Conservation (phyloP, 2,329 filamentous ascomycete genomes). For the Meredithiella fracta region DNA sequence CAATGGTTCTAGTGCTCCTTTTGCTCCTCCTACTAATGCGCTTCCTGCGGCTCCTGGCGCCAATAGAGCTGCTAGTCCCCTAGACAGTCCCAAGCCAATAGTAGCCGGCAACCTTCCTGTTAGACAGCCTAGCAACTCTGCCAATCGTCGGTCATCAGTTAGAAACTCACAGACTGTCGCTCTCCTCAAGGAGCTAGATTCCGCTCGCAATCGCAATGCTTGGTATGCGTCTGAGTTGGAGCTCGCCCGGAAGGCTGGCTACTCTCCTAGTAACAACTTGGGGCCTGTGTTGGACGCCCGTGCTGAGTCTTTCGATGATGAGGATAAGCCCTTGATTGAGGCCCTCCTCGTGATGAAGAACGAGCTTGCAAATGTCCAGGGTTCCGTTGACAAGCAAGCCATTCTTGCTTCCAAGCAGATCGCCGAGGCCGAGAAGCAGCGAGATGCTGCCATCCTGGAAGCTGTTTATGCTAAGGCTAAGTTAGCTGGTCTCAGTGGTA, state of each 20-base stretch:
- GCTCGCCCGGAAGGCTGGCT: conserved; percentile 78
- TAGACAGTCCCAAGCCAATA: conserved; percentile 19
- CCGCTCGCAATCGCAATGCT: conserved; percentile 69
- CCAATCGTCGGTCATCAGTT: conserved; percentile 43
- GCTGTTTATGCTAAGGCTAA: conserved; percentile 91
- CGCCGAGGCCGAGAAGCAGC: conserved; percentile 84
- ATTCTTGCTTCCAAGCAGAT: conserved; percentile 73
- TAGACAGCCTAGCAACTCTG: conserved; percentile 39
- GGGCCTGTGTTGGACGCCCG: conserved; percentile 56
- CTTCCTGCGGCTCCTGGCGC: conserved; percentile 5
- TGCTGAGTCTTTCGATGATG: conserved; percentile 70
- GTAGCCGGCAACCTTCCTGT: conserved; percentile 42
- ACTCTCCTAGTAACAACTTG: conserved; percentile 52
- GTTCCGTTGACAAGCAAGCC: conserved; percentile 75
- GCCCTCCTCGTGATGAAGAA: conserved; percentile 80
- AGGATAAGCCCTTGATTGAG: conserved; percentile 82
- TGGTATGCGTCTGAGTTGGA: conserved; percentile 96
- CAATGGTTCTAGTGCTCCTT: conserved; percentile 5
- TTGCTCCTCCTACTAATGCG: conserved; percentile 5
- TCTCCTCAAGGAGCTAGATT: conserved; percentile 72
- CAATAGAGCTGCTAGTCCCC: neutral
- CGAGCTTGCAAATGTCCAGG: conserved; percentile 79
- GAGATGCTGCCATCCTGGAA: conserved; percentile 86
- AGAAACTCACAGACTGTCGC: conserved; percentile 53
- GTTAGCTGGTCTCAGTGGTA: conserved; percentile 56